Evolutionary conservation across 225 moss, liverwort and hornwort species (phyloP).

Genomic region (Lunularia cruciata): DNA sequence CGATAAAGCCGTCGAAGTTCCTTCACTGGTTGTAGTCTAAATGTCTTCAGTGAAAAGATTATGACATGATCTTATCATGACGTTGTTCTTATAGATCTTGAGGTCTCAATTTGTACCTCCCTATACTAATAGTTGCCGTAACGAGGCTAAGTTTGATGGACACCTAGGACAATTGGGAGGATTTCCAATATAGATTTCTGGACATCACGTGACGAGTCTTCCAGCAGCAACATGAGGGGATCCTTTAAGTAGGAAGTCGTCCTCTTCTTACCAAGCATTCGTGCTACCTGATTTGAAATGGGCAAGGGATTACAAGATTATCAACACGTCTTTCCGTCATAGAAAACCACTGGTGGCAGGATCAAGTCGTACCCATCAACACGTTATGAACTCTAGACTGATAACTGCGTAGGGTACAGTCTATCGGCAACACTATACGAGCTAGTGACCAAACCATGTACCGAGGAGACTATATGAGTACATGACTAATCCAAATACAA

Average conservation of each 20-base stretch:
- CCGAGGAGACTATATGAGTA: neutral
- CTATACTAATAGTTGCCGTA: neutral
- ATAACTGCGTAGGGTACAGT: neutral
- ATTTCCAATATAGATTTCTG: conserved; percentile 65
- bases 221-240: conserved; percentile 66
- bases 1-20: too few species aligned
- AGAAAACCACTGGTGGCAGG: neutral
- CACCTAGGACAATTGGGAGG: conserved; percentile 80
- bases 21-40: too few species aligned
- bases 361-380: neutral
- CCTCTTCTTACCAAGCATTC: conserved; percentile 82
- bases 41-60: too few species aligned
- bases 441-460: too few species aligned
- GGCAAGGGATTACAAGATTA: neutral
- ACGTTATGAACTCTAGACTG: neutral
- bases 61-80: too few species aligned
- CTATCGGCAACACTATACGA: neutral
- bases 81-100: neutral
- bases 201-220: conserved; percentile 65
- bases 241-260: conserved; percentile 81
- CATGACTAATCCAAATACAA: neutral
- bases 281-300: conserved; percentile 33
- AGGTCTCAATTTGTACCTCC: neutral
- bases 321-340: neutral
- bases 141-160: conserved; percentile 3